Evolutionary conservation across 164 flowering plant species (phyloP).

Genomic region (Nelumbo lutea): DNA sequence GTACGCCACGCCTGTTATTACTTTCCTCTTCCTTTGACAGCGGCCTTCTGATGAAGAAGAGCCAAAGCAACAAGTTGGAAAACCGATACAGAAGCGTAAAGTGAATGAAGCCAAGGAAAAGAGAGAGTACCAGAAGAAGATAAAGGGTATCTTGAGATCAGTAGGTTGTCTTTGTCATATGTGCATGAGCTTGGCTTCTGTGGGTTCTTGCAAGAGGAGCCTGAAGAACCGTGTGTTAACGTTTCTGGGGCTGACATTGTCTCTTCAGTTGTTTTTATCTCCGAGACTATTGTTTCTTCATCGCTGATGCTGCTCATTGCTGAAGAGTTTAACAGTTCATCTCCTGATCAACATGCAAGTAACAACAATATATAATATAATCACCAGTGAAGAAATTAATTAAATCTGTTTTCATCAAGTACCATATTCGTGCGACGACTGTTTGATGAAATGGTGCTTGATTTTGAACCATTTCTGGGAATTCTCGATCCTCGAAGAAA

Average conservation of each 20-base stretch:
- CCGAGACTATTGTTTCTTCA: constrained; percentile 15
- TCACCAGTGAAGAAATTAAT: no score
- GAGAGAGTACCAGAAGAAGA: constrained; percentile 14
- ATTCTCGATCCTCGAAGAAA: no score
- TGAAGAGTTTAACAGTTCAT: constrained; percentile 22
- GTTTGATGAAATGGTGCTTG: no score
- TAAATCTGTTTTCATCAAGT: no score
- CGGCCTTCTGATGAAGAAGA: neutral
- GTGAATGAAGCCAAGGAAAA: neutral
- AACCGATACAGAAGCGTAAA: neutral
- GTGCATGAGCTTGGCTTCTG: constrained; percentile 4
- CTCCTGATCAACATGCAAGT: constrained; percentile 7
- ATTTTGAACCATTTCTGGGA: no score
- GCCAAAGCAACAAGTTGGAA: neutral
- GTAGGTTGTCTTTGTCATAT: constrained; percentile 13
- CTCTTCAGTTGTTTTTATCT: constrained; percentile 28
- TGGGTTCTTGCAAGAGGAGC: constrained; percentile 29
- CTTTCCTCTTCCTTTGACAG: constrained; percentile 17
- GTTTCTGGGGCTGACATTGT: constrained; percentile 22
- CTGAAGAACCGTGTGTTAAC: constrained; percentile 15
- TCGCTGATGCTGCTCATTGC: constrained; percentile 16
- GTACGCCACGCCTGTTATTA: constrained; percentile 40
- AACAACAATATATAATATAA: no score
- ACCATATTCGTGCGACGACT: no score
- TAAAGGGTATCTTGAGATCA: constrained; percentile 8